These are phyloP conservation scores for Phytomonas francai DNA, from an alignment of 208 protist species.

Conservation along the genomic window DNA sequence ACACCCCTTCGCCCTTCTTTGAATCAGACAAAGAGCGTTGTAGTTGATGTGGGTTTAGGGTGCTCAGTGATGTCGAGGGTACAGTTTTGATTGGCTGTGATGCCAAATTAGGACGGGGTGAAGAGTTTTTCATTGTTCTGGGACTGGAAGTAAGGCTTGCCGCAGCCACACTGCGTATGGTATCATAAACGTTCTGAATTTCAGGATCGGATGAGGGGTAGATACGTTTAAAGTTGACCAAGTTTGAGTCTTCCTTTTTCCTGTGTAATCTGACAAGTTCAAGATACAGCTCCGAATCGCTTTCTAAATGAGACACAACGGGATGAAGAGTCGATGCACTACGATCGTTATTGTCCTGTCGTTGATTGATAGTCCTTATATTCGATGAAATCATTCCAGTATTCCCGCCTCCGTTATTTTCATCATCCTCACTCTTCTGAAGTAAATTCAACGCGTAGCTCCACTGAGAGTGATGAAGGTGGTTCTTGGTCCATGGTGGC, in stretches of 20 bases:
- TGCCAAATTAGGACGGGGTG: not conserved
- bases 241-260: slow-evolving; percentile 61
- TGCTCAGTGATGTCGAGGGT: not conserved
- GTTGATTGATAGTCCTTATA: not conserved
- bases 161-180: slow-evolving; percentile 17
- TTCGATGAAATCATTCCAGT: not conserved
- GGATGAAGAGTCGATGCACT: not conserved
- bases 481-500: slow-evolving; percentile 29
- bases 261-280: slow-evolving; percentile 12
- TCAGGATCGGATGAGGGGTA: slow-evolving; percentile 62
- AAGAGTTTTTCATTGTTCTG: not conserved
- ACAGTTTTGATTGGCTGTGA: not conserved
- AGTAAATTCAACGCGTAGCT: not conserved
- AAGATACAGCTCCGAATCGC: not conserved
- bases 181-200: slow-evolving; percentile 63
- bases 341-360: not conserved
- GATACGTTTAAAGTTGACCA: slow-evolving; percentile 72
- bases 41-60: not conserved
- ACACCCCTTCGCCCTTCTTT: not conserved
- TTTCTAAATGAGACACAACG: not conserved
- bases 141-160: not conserved
- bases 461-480: not conserved
- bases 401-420: not conserved
- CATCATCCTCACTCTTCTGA: not conserved
- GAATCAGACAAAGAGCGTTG: not conserved